Evolutionary conservation across 2,329 filamentous ascomycete species (phyloP), one percentile per base, ranked within the genome.

Genomic region (Cladosporium sp.): DNA sequence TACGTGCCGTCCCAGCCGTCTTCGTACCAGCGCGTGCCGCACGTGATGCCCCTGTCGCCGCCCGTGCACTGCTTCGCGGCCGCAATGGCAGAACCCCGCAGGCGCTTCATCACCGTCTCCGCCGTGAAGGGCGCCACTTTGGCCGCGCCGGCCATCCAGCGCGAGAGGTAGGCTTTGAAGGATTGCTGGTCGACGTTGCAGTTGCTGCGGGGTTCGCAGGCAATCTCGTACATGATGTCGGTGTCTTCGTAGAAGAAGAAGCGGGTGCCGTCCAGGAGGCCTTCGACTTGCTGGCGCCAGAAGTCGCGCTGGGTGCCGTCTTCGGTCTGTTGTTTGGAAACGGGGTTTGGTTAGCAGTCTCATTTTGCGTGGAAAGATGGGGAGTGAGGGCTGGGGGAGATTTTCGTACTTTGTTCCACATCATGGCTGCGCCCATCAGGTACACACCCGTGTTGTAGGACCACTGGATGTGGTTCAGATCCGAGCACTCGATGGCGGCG

Each of bases 61-160:
- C 76, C 79, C 2, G 68, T 71, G 59, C 80, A 84, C 7, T 74
- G 73, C 40, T 70, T 64, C 1, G 79, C 80, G 2, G 80, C 81
- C 1, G 76, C 78, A 22, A 64, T 57, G 0, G 80, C 83, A 5
- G 78, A 80, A 1, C 72, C 68, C 32, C 71, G 68, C 2, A 86
- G 66, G n/a, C 74, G 71, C 0, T 77, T 73, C 60, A 78, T 71
- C 48, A 85, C 71, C 7, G 64, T 61, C 30, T 75, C 66, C 54
- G 69, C 67, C 3, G 78, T 79, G 58, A 76, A 82, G 0, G 82
- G 81, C 0, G 79, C 81, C 52, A 83, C 69, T 57, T 83, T 77
- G 1, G 74, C 75, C 4, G 80, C 74, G 3, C 75, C 71, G 12
- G 78, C 80, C 68, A 78, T 68, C 70, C 72, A 75, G 52, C 73